These are phyloP conservation scores for Xylaria arbuscula DNA, from an alignment of 2,329 filamentous ascomycete genomes.

Conservation along the genomic window DNA sequence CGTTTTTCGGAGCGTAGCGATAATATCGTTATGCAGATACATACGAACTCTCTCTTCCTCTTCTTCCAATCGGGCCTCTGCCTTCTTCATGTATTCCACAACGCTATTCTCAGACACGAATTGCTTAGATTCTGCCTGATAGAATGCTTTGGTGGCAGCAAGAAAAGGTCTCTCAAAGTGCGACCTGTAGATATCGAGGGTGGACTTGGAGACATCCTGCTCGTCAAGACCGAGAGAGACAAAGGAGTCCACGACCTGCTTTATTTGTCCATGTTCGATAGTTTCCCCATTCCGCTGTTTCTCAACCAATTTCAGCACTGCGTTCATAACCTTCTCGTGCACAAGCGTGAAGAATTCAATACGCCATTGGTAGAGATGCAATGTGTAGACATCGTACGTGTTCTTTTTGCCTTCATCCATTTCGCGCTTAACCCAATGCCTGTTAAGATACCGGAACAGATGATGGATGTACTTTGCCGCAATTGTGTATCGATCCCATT, in stretches of 20 bases:
- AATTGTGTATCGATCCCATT: conserved; percentile 96
- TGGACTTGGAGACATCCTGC: conserved; percentile 90
- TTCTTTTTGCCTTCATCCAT: conserved; percentile 99
- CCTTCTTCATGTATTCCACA: conserved; percentile 99
- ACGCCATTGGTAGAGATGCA: conserved; percentile 96
- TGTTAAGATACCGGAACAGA: conserved; percentile 93
- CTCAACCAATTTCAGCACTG: conserved; percentile 93
- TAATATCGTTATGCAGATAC: conserved; percentile 92
- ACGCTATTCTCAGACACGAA: conserved; percentile 98
- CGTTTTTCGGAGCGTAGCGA: conserved; percentile 81
- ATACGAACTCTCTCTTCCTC: conserved; percentile 94
- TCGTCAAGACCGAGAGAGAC: conserved; percentile 95
- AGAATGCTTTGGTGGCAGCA: conserved; percentile 84
- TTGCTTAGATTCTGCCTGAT: conserved; percentile 89
- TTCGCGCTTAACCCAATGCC: conserved; percentile 98
- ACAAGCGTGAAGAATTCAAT: conserved; percentile 88
- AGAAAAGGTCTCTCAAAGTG: conserved; percentile 96
- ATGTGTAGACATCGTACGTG: conserved; percentile 96
- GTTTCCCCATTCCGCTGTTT: conserved; percentile 98
- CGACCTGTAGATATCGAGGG: conserved; percentile 90
- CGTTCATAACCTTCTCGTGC: conserved; percentile 90
- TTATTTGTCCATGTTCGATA: conserved; percentile 96
- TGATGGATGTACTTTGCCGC: conserved; percentile 98
- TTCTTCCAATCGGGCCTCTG: conserved; percentile 86
- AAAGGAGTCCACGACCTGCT: conserved; percentile 95